Evolutionary conservation across 2,329 filamentous ascomycete species (phyloP).

Genomic region (Parastagonospora nodorum): DNA sequence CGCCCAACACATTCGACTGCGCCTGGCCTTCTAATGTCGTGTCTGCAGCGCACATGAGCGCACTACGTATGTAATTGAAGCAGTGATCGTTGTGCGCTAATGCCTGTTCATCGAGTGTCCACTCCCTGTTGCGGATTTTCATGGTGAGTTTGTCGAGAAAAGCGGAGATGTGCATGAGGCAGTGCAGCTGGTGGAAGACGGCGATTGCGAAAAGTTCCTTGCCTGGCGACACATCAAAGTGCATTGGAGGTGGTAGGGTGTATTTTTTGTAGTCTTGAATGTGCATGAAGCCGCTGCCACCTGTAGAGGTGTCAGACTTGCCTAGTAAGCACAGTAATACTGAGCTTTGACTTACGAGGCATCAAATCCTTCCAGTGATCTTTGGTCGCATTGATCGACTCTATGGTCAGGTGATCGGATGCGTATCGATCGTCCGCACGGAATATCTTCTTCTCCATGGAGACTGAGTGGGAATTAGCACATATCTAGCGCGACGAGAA

Average conservation of each 20-base stretch:
- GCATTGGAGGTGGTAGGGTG: slow-evolving; percentile 20
- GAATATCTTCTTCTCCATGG: slow-evolving; percentile 16
- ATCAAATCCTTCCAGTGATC: slow-evolving; percentile 11
- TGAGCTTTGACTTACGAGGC: slow-evolving; percentile 7
- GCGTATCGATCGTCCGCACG: slow-evolving; percentile 13
- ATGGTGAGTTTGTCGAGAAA: slow-evolving; percentile 19
- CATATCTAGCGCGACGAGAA: neutral
- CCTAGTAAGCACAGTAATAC: neutral
- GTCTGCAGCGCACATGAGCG: slow-evolving; percentile 31
- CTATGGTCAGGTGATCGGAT: slow-evolving; percentile 20
- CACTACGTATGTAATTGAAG: slow-evolving; percentile 33
- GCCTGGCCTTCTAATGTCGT: slow-evolving; percentile 31
- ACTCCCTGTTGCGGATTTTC: slow-evolving; percentile 22
- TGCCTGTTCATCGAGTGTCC: slow-evolving; percentile 15
- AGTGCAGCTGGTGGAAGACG: slow-evolving; percentile 28
- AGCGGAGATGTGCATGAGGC: slow-evolving; percentile 18
- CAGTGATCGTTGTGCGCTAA: slow-evolving; percentile 36
- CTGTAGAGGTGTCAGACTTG: slow-evolving; percentile 2
- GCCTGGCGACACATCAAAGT: slow-evolving; percentile 9
- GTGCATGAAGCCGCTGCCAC: slow-evolving; percentile 23
- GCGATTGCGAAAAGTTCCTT: slow-evolving; percentile 18
- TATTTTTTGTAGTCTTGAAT: slow-evolving; percentile 8
- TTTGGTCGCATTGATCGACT: slow-evolving; percentile 17
- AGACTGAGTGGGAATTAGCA: slow-evolving; percentile 13
- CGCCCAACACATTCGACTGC: slow-evolving; percentile 5